A percentile compares a stretch with the other conserved stretches of the same genome.
phyloP scores from a whole-genome alignment of 495 filamentous ascomycete genomes.

The Hypomontagnella submonticulosa region DNA sequence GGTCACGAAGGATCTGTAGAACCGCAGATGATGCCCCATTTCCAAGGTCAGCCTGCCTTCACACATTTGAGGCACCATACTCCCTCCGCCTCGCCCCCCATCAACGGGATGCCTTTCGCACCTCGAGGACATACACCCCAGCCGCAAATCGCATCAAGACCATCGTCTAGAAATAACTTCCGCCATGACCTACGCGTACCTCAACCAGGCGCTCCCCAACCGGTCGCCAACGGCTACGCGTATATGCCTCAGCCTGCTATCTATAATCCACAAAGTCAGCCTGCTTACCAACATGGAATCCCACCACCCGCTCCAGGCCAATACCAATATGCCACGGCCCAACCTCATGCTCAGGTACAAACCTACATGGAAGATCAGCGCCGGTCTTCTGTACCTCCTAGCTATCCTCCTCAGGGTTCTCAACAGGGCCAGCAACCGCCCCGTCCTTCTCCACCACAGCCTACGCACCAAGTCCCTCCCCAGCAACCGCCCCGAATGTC shows the following conservation, averaged over 20 bases:
- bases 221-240: constrained; percentile 77
- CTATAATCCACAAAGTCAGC: constrained; percentile 77
- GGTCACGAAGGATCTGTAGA: constrained; percentile 61
- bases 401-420: constrained; percentile 60
- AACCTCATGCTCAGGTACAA: constrained; percentile 61
- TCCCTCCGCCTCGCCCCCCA: constrained; percentile 89
- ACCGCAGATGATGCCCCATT: constrained; percentile 74
- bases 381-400: constrained; percentile 68
- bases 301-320: constrained; percentile 67
- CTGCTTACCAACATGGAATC: constrained; percentile 56
- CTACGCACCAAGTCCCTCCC: constrained; percentile 59
- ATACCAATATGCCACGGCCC: constrained; percentile 52
- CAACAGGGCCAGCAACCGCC: constrained; percentile 39
- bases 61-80: constrained; percentile 83
- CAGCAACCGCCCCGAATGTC: constrained; percentile 62
- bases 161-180: constrained; percentile 82
- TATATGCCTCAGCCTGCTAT: constrained; percentile 89
- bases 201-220: constrained; percentile 64
- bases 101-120: constrained; percentile 78
- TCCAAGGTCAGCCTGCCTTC: constrained; percentile 78
- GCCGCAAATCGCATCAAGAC: constrained; percentile 78
- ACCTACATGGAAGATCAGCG: constrained; percentile 75
- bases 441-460: constrained; percentile 53
- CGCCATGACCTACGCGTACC: constrained; percentile 77
- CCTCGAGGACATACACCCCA: constrained; percentile 83